Evolutionary conservation across 768 basidiomycete species (phyloP).

Genomic region (Calocybe indica): DNA sequence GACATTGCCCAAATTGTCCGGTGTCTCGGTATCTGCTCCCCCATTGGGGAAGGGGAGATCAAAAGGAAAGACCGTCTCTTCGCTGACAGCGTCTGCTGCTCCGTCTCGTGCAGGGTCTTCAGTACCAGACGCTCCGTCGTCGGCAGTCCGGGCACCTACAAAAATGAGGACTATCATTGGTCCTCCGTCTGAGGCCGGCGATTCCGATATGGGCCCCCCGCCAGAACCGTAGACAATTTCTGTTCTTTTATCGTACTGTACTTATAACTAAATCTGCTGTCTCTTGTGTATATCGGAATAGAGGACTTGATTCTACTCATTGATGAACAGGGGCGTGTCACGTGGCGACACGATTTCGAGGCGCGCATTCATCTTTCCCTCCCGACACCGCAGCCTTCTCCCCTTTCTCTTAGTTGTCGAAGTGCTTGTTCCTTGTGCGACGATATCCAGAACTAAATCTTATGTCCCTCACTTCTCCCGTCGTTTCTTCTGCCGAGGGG

Average conservation of each 20-base stretch:
- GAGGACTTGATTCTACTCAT: no score
- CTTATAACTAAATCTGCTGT: neutral
- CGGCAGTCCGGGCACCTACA: constrained; percentile 43
- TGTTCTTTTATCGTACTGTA: constrained; percentile 1
- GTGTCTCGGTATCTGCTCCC: constrained; percentile 42
- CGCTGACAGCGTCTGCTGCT: constrained; percentile 40
- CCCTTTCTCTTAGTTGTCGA: no score
- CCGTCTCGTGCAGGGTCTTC: constrained; percentile 56
- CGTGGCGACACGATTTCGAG: no score
- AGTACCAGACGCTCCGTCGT: constrained; percentile 35
- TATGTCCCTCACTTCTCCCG: constrained; percentile 19
- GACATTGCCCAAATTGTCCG: constrained; percentile 30
- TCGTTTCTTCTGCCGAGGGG: constrained; percentile 25
- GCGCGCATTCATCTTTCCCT: no score
- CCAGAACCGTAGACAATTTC: constrained; percentile 18
- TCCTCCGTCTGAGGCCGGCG: constrained; percentile 46
- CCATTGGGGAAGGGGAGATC: constrained; percentile 29
- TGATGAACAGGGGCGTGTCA: no score
- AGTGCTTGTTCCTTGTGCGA: no score
- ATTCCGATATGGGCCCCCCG: constrained; percentile 35
- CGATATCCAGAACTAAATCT: neutral
- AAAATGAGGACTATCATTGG: constrained; percentile 64
- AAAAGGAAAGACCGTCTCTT: constrained; percentile 37
- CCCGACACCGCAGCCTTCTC: no score
- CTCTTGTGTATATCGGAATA: no score